Base-by-base conservation (phyloP, 1,284 basidiomycete species). In the Peniophora sp. region DNA sequence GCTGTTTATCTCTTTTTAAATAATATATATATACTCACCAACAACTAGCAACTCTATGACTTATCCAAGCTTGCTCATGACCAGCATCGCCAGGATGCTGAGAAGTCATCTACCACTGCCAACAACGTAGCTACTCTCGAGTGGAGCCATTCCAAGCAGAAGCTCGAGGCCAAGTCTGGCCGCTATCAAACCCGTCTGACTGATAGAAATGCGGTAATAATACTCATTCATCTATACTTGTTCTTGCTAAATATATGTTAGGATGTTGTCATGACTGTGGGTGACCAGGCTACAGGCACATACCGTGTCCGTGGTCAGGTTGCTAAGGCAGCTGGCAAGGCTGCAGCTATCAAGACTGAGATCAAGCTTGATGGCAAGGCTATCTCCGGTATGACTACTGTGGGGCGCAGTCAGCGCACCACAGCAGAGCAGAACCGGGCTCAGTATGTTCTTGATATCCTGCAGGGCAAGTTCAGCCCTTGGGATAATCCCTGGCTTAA, bases 401-500 rank as follows among this genome's bases (percentile, higher is more conserved):
- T 69, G 53, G 83, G 81, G 1, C 70, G 68, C 36, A 79, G 75
- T 41, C 71, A 66, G 22, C 74, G 73, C 8, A 85, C 83, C 3
- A 58, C 55, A 19, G 79, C 82, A 32, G 80, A 83, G 52, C 59
- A 61, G 5, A 65, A 72, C 48, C 70, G 75, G 27, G 69, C 70
- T 1, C 59, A 63, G 0, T 63, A 69, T 16, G 57, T 84, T 20
- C 72, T 81, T 3, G 64, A 63, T 17, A 66, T 74, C 41, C 67
- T 86, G 2, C 80, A 85, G 58, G 77, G 78, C 2, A 55, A 57
- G 5, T 51, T 62, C 23, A 59, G 65, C 11, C 52, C 77, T 20
- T 61, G 74, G 38, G 61, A 69, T 20, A 82, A 72, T 54, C 76
- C 80, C 3, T 87, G 81, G 74, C 65, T 83, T 17, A 64, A 74